Evolutionary conservation across 2,329 filamentous ascomycete species (phyloP).

Genomic region (Cercospora janseana): DNA sequence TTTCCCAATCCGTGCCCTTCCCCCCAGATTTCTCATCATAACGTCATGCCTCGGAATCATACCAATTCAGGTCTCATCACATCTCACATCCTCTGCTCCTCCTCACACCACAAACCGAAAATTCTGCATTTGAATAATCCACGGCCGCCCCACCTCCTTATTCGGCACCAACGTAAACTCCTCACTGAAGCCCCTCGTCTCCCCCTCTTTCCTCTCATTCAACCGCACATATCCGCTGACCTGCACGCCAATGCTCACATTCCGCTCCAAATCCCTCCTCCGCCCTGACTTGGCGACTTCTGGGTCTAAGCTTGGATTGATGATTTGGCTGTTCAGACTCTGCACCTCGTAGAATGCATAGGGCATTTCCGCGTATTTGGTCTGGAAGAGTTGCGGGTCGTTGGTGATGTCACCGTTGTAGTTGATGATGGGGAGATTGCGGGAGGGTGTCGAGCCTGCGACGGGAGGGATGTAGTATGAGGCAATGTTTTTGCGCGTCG

Average conservation of each 20-base stretch:
- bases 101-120: slow-evolving; percentile 45
- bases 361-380: slow-evolving; percentile 62
- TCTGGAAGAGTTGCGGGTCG: slow-evolving; percentile 63
- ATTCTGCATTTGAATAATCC: slow-evolving; percentile 45
- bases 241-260: slow-evolving; percentile 70
- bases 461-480: slow-evolving; percentile 68
- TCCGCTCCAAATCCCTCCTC: slow-evolving; percentile 49
- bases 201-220: slow-evolving; percentile 57
- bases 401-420: slow-evolving; percentile 72
- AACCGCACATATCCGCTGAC: slow-evolving; percentile 71
- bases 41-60: neutral
- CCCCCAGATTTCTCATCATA: neutral
- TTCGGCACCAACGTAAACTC: slow-evolving; percentile 74
- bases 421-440: slow-evolving; percentile 63
- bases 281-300: slow-evolving; percentile 27
- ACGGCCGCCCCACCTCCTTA: slow-evolving; percentile 38
- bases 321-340: slow-evolving; percentile 71
- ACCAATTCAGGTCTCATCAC: neutral
- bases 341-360: slow-evolving; percentile 69
- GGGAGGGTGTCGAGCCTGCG: slow-evolving; percentile 50
- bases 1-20: neutral
- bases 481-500: slow-evolving; percentile 54
- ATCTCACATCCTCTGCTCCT: neutral
- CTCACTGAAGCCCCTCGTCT: slow-evolving; percentile 72
- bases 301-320: slow-evolving; percentile 57